phyloP scores from a whole-genome alignment of 1,284 basidiomycete genomes.

The Leccinum pallidistipes region DNA sequence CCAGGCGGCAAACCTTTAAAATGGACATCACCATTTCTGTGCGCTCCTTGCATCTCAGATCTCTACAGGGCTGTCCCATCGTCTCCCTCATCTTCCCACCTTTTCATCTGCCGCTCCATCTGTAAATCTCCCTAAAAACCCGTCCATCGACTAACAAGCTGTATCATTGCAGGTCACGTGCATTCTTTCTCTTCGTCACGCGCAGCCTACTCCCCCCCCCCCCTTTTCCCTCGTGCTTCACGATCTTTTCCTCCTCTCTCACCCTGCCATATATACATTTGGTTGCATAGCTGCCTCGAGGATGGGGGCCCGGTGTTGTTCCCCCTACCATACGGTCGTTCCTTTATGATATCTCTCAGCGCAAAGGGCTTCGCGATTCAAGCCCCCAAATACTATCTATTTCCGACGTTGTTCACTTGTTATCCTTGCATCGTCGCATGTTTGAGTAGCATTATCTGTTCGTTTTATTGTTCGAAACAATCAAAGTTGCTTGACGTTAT shows the following conservation, averaged over 20 bases:
- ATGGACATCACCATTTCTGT: constrained; percentile 8
- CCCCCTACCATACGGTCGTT: not conserved
- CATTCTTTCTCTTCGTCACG: constrained; percentile 10
- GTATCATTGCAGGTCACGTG: constrained; percentile 21
- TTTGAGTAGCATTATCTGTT: not conserved
- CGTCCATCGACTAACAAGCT: constrained; percentile 7
- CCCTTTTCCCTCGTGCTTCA: not conserved
- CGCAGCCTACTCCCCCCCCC: constrained; percentile 1
- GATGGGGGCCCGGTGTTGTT: constrained; percentile 1
- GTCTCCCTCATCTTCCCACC: not conserved
- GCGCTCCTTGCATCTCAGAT: constrained; percentile 10
- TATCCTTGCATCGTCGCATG: not conserved
- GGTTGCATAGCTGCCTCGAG: constrained; percentile 22
- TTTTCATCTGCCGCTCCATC: constrained; percentile 4
- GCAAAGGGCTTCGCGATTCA: not conserved
- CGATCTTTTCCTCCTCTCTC: constrained; percentile 16
- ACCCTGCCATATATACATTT: constrained; percentile 34
- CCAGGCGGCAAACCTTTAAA: constrained; percentile 26
- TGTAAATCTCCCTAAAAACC: constrained; percentile 22
- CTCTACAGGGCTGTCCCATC: constrained; percentile 7
- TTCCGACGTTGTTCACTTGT: not conserved
- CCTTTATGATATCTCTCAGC: not conserved
- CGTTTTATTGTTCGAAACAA: not conserved
- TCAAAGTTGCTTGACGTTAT: not conserved
- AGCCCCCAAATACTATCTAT: constrained; percentile 36